Conservation (phyloP, 2,329 filamentous ascomycete genomes). For the Hirsutella rhossiliensis region DNA sequence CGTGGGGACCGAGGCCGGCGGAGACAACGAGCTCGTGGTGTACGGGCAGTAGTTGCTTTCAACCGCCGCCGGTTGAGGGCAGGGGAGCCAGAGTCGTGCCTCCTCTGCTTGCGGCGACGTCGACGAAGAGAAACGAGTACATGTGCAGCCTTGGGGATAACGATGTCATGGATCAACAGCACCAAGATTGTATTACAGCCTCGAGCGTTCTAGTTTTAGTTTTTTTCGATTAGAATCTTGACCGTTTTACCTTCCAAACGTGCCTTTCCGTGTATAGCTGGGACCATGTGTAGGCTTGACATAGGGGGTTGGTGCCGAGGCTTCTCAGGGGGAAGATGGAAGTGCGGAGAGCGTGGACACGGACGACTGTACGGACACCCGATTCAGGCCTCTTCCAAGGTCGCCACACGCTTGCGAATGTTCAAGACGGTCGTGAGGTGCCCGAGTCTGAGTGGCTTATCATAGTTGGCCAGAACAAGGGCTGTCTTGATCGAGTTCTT, state of each 20-base stretch:
- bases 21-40: conserved; percentile 22
- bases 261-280: too few relatives aligned
- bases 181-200: conserved; percentile 2
- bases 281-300: too few relatives aligned
- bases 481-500: too few relatives aligned
- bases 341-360: too few relatives aligned
- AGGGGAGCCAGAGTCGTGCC: neutral
- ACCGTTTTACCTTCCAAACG: neutral
- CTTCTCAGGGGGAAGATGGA: too few relatives aligned
- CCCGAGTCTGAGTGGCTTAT: too few relatives aligned
- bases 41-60: conserved; percentile 13
- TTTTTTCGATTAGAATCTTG: neutral
- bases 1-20: conserved; percentile 9
- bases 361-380: too few relatives aligned
- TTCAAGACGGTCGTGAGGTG: too few relatives aligned
- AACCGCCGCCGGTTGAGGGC: neutral
- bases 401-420: too few relatives aligned
- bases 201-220: conserved; percentile 3
- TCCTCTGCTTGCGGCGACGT: neutral
- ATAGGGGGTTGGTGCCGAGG: too few relatives aligned
- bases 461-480: too few relatives aligned
- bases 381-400: too few relatives aligned
- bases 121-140: neutral
- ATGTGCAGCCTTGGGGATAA: neutral
- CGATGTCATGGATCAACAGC: conserved; percentile 1